Evolutionary conservation across 2,329 filamentous ascomycete species (phyloP), one percentile per base, ranked within the genome.

Genomic region (Aspergillus latus): DNA sequence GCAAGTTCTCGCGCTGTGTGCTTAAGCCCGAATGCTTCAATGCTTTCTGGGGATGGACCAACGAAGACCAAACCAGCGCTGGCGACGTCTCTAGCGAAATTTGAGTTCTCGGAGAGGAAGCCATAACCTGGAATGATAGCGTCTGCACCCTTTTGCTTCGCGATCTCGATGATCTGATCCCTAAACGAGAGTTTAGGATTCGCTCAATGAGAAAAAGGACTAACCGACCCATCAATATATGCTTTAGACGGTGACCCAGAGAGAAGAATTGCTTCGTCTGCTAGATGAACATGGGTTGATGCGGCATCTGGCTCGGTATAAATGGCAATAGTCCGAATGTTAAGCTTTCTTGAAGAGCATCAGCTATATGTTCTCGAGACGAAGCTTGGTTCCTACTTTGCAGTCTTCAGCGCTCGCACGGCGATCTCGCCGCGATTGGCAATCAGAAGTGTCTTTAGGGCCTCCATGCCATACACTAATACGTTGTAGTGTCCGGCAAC

Each of bases 71-170:
- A 74, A 0, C 84, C 86, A 1, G 80, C 80, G 7, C 78, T 72
- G 21, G 74, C 68, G 0, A 86, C 80, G 0, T 74, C 71, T 21
- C 75, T 67, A 0, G 86, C 85, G 65, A 88, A 88, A 4, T 81
- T 76, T 4, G 82, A 78, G 64, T 87, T 86, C 57, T 88, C 86
- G 0, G 82, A 82, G 1, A 89, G 70, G 58, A 88, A 88, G 0
- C 86, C 86, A 71, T 89, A 88, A 1, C 86, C 86, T 0, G 86
- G 86, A 49, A 86, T 84, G 13, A 88, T 78, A 3, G 84, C 84
- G 58, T 88, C 78, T 2, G 72, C 81, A 2, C 72, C 65, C 11
- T 77, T 72, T 2, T 74, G 66, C 42, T 76, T 77, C 8, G 84
- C 83, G n/a, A 85, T 76, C 3, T 74, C 65, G 15, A 87, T 70